Conservation (phyloP, 257 asterid genomes). For the Solanum dulcamara region DNA sequence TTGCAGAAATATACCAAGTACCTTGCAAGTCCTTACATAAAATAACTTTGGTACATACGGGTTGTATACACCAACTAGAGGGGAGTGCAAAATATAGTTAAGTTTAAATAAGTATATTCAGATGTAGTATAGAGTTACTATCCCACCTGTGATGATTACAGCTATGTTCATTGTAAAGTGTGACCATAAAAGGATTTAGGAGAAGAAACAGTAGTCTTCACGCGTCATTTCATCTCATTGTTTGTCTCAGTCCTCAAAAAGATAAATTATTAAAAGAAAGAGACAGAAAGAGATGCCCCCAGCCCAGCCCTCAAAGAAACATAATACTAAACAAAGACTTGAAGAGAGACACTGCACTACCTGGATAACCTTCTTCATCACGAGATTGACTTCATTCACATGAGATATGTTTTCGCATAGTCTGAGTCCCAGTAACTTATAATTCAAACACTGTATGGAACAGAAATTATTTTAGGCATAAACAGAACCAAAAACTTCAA, state of each 20-base stretch:
- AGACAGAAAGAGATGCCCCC: background rate
- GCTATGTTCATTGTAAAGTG: background rate
- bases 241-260: background rate
- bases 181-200: background rate
- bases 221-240: background rate
- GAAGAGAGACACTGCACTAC: constrained; percentile 19
- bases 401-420: constrained; percentile 62
- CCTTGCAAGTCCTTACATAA: background rate
- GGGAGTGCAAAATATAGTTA: background rate
- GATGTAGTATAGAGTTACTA: background rate
- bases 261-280: background rate
- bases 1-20: background rate
- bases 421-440: constrained; percentile 77
- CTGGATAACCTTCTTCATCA: constrained; percentile 66
- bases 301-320: background rate
- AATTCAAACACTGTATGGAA: constrained; percentile 63
- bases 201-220: background rate
- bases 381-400: constrained; percentile 28
- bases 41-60: background rate
- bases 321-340: background rate
- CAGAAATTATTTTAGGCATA: background rate
- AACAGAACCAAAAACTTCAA: background rate
- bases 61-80: background rate
- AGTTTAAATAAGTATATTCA: background rate
- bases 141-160: background rate